A percentile compares a stretch with the other conserved stretches of the same genome.
phyloP scores from a whole-genome alignment of 148 eudicot species.

The Mesembryanthemum crystallinum region DNA sequence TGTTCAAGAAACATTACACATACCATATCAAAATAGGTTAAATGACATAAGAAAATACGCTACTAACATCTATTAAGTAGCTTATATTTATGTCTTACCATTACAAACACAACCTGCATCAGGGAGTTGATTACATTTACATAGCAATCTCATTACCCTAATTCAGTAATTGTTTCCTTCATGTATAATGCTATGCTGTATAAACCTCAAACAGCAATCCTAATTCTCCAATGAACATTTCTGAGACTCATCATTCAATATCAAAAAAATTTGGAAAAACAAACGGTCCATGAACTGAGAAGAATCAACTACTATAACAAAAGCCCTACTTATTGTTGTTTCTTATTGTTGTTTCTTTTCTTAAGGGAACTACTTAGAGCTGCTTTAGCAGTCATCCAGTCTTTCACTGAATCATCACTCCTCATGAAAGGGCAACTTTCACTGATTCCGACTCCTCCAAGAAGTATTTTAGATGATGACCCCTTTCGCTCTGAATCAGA shows the following conservation, averaged over 20 bases:
- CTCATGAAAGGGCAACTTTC: constrained; percentile 66
- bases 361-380: constrained; percentile 49
- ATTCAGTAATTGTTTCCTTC: too few species aligned
- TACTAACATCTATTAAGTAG: too few species aligned
- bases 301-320: neutral
- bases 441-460: constrained; percentile 25
- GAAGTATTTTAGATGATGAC: constrained; percentile 1
- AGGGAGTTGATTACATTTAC: too few species aligned
- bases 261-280: neutral
- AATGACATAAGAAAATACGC: too few species aligned
- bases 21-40: too few species aligned
- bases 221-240: neutral
- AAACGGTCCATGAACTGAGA: neutral
- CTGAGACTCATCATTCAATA: neutral
- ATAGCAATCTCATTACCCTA: too few species aligned
- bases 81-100: too few species aligned
- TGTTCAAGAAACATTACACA: too few species aligned
- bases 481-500: constrained; percentile 3
- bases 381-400: constrained; percentile 55
- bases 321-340: constrained; percentile 18
- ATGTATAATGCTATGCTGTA: neutral
- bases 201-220: neutral
- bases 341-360: constrained; percentile 39
- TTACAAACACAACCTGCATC: too few species aligned
- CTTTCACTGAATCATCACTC: constrained; percentile 55